These are phyloP conservation scores for Kuraishia molischiana DNA, from an alignment of 805 yeast species.

Conservation along the genomic window DNA sequence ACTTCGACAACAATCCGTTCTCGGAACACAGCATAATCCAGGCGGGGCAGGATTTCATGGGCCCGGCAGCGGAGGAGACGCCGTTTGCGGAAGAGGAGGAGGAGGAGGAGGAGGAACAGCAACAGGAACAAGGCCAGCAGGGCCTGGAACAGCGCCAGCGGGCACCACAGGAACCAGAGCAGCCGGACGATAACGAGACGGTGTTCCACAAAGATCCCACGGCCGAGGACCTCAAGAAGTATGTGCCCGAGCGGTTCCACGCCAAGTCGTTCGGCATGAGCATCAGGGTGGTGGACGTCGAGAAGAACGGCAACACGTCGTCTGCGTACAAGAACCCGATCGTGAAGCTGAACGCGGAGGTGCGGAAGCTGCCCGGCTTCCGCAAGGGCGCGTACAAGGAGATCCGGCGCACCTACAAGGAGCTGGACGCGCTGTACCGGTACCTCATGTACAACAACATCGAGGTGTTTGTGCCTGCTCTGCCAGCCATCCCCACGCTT, in stretches of 20 bases:
- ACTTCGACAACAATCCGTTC: conserved; percentile 53
- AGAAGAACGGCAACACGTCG: conserved; percentile 40
- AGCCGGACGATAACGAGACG: conserved; percentile 6
- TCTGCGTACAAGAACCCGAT: conserved; percentile 73
- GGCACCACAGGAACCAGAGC: conserved; percentile 6
- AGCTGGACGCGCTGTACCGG: conserved; percentile 64
- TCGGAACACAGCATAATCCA: conserved; percentile 30
- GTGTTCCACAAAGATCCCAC: conserved; percentile 20
- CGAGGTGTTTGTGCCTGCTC: conserved; percentile 87
- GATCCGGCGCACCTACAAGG: conserved; percentile 72
- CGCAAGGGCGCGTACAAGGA: conserved; percentile 63
- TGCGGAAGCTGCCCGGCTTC: conserved; percentile 59
- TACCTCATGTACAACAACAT: conserved; percentile 75
- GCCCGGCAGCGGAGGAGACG: neutral
- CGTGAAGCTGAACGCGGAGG: conserved; percentile 54
- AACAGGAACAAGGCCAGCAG: neutral
- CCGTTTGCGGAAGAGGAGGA: conserved; percentile 1
- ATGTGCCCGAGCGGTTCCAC: conserved; percentile 41
- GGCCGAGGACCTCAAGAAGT: conserved; percentile 30
- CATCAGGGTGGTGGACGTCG: conserved; percentile 59
- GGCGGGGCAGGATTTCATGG: neutral
- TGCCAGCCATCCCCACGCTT: conserved; percentile 67
- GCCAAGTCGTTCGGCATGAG: conserved; percentile 28
- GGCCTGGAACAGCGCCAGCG: neutral
- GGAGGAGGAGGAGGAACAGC: conserved; percentile 6